Evolutionary conservation across 2,329 filamentous ascomycete species (phyloP), one percentile per base, ranked within the genome.

Genomic region (Monosporascus sp.): DNA sequence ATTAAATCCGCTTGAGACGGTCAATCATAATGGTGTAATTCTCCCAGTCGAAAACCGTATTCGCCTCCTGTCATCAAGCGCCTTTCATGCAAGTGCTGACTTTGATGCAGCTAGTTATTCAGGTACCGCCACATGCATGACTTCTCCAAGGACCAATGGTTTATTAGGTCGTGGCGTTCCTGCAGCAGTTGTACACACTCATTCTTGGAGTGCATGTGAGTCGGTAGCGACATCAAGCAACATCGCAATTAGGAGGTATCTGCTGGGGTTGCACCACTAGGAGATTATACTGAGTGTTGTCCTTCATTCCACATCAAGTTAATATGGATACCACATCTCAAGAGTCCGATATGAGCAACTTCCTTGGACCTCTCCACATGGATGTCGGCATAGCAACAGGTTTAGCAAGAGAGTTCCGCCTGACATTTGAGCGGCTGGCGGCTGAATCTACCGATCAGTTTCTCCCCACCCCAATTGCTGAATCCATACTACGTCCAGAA

Each of bases 381-480:
- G 74, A 82, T 60, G 60, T 72, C 24, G 62, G 70, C 2, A 77
- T 69, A 48, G 72, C 79, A 37, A 67, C 77, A 55, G 60, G 65
- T 27, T 71, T 86, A 48, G 77, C 81, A 5, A 68, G 65, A 38
- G 72, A 72, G 48, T 74, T 86, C 44, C 67, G 72, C 50, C 57
- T 61, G 14, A 77, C 72, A 24, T 86, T 82, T 60, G 67, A 65
- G 22, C 62, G 69, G 7, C 70, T 86, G 46, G 78, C 82, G 22
- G 75, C 77, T 52, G 68, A 80, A 37, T 81, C 80, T 1, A 54
- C 68, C 22, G 70, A 78, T 39, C 82, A 85, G 63, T 86, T 85
- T 60, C 66, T 86, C 36, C 74, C 81, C 11, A 85, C 82, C 3
- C 82, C 82, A 47, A 82, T 86, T 59, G 80, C 79, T 3, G 81